phyloP scores from a whole-genome alignment of 306 rosid species.

The Urtica urens region DNA sequence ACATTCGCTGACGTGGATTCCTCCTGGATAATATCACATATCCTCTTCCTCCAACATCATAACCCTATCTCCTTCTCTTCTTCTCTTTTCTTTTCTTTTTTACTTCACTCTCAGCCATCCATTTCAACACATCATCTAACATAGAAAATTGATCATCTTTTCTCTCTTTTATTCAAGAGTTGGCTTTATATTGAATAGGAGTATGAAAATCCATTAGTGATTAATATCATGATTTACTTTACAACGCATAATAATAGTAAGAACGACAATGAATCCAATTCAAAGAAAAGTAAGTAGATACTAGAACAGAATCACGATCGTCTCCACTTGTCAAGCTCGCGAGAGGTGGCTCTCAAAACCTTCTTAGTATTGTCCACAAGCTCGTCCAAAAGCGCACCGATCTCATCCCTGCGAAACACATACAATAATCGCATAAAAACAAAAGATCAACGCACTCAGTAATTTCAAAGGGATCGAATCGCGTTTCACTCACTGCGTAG shows the following conservation, averaged over 20 bases:
- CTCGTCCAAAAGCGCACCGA: conserved; percentile 59
- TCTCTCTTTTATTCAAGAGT: too few relatives aligned
- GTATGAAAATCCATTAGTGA: too few relatives aligned
- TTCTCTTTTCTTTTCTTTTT: neutral
- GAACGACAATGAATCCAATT: too few relatives aligned
- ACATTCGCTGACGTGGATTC: conserved; percentile 31
- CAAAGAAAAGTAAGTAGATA: too few relatives aligned
- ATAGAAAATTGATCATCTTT: too few relatives aligned
- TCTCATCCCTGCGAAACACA: conserved; percentile 42
- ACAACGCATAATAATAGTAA: too few relatives aligned
- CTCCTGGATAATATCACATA: conserved; percentile 58
- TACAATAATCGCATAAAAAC: neutral
- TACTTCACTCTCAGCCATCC: conserved; percentile 2
- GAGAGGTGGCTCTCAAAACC: conserved; percentile 52
- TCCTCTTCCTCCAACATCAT: conserved; percentile 18
- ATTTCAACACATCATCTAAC: too few relatives aligned
- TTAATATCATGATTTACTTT: too few relatives aligned
- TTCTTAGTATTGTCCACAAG: conserved; percentile 51
- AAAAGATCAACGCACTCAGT: too few relatives aligned
- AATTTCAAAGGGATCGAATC: too few relatives aligned
- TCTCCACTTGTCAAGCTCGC: conserved; percentile 67
- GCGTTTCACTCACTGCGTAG: conserved; percentile 78
- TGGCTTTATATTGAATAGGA: too few relatives aligned
- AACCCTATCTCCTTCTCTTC: too few relatives aligned
- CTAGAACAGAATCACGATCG: conserved; percentile 31